A percentile compares a stretch with the other conserved stretches of the same genome.
phyloP scores from a whole-genome alignment of 139 green algal species.

The Haematococcus lacustris region DNA sequence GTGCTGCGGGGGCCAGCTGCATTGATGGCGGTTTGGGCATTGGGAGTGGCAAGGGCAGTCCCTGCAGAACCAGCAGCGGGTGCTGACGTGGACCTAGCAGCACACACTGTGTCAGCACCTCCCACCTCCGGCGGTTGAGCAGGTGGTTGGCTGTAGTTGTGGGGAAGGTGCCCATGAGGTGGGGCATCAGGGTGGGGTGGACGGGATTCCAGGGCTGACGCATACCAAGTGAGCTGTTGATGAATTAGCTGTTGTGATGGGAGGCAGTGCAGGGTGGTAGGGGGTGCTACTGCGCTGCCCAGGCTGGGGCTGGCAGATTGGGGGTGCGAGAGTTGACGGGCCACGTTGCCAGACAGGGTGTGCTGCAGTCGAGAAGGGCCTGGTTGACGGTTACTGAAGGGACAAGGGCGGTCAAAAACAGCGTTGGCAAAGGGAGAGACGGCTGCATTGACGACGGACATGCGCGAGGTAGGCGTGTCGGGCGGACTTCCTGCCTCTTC shows the following conservation, averaged over 20 bases:
- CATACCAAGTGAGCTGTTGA: no score
- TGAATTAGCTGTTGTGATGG: no score
- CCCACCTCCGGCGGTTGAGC: neutral
- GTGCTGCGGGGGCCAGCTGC: neutral
- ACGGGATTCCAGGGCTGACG: no score
- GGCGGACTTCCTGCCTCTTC: neutral
- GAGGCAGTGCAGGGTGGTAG: neutral
- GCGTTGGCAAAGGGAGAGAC: constrained; percentile 4
- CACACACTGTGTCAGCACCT: neutral
- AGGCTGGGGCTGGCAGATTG: neutral
- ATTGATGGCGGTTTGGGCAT: neutral
- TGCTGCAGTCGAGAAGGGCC: neutral
- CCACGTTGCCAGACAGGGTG: neutral
- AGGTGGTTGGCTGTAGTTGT: neutral
- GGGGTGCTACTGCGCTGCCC: neutral
- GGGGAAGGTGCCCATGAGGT: neutral
- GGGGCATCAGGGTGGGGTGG: neutral
- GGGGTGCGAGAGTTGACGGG: neutral
- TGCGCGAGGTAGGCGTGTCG: constrained; percentile 12
- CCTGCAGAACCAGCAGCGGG: no score
- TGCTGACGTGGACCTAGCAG: neutral
- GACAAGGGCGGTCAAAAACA: constrained; percentile 3
- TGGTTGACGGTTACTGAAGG: no score
- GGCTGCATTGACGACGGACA: constrained; percentile 1
- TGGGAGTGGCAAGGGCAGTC: neutral